Evolutionary conservation across 805 yeast genomes (phyloP).

Genomic region (Metschnikowia cerradonensis): DNA sequence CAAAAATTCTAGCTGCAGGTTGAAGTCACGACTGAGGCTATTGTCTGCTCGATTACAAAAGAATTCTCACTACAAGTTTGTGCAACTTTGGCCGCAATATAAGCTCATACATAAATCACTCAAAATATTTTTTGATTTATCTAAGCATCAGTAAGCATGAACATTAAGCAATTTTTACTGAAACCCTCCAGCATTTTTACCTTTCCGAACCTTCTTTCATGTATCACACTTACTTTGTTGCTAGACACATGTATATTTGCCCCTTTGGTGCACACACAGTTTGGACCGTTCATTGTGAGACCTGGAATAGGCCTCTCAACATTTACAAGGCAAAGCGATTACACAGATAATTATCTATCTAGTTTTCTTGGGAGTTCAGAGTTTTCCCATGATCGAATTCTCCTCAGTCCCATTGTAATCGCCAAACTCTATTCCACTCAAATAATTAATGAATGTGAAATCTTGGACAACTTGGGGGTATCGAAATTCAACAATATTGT

Average conservation of each 20-base stretch:
- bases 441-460: background rate
- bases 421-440: constrained; percentile 1
- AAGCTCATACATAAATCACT: background rate
- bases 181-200: background rate
- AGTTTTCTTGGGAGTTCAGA: background rate
- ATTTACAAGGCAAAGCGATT: background rate
- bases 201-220: constrained; percentile 1
- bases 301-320: background rate
- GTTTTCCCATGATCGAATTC: background rate
- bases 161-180: background rate
- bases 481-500: background rate
- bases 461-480: background rate
- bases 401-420: background rate
- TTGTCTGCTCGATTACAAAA: background rate
- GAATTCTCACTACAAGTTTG: background rate
- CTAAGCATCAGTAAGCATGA: background rate
- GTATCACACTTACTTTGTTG: constrained; percentile 1
- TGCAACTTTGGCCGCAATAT: background rate
- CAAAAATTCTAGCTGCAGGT: background rate
- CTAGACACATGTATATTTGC: constrained; percentile 4
- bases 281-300: background rate
- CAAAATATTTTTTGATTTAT: background rate
- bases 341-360: background rate
- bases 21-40: background rate
- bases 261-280: background rate